Percentiles rank a stretch among this genome's conserved stretches.
Evolutionary conservation across 805 yeast genomes (phyloP).

Genomic region (Blastobotrys chiropterorum): DNA sequence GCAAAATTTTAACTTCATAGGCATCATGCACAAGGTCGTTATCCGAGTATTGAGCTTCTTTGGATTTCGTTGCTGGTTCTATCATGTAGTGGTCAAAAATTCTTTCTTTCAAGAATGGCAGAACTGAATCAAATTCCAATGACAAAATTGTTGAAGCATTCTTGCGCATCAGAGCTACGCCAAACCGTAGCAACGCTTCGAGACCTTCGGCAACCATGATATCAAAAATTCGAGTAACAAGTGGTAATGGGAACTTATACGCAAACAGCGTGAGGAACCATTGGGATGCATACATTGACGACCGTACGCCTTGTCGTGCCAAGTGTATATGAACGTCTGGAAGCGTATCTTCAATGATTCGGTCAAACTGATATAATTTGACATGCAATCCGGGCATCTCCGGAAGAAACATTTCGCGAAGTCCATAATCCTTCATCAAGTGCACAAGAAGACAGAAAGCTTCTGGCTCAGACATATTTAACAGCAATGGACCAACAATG

Average conservation of each 20-base stretch:
- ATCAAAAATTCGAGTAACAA: conserved; percentile 84
- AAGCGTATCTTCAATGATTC: conserved; percentile 67
- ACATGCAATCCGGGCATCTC: conserved; percentile 93
- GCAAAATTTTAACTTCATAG: conserved; percentile 63
- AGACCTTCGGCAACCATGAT: conserved; percentile 85
- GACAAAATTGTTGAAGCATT: conserved; percentile 54
- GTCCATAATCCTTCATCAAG: conserved; percentile 78
- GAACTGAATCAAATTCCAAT: conserved; percentile 67
- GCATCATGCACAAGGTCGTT: conserved; percentile 76
- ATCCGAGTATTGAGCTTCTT: conserved; percentile 45
- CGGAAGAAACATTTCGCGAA: conserved; percentile 71
- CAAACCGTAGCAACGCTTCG: conserved; percentile 79
- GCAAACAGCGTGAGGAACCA: conserved; percentile 96
- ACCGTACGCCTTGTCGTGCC: conserved; percentile 76
- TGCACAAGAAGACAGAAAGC: conserved; percentile 75
- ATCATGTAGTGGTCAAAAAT: conserved; percentile 65
- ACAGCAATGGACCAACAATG: conserved; percentile 73
- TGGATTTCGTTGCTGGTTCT: conserved; percentile 17
- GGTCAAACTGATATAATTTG: conserved; percentile 81
- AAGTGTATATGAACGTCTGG: conserved; percentile 75
- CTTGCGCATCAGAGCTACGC: conserved; percentile 68
- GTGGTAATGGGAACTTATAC: conserved; percentile 84
- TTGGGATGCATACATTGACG: conserved; percentile 96
- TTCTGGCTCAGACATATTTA: conserved; percentile 77
- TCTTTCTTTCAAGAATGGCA: conserved; percentile 72